Base-by-base conservation (phyloP, 164 flowering plant genomes). In the Vitis cinerea region DNA sequence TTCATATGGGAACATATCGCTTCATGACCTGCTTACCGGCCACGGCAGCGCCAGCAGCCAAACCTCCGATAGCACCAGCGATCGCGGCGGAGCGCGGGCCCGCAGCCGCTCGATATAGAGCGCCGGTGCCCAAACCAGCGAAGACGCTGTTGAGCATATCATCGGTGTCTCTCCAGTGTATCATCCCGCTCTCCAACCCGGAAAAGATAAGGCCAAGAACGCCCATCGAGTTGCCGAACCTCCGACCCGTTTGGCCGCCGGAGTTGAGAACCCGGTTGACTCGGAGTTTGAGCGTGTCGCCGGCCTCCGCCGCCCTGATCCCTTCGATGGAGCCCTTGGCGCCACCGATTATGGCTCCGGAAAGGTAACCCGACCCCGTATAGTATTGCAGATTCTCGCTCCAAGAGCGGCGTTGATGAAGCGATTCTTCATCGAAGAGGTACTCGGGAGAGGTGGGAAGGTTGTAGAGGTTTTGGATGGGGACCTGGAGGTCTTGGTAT, bases 41-140 rank as follows among this genome's bases (percentile, higher is more conserved):
- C 6, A 89, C 89, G 0, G 86, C 89, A 14, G 76, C 72, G 0
- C 85, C 92, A 0, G 88, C 97, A 1, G 85, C 81, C 30, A 89
- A 59, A 9, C 93, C 93, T 6, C 98, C 95, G 16, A 86, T 68
- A 0, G 97, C 97, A 0, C 93, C 92, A 1, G 95, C 95, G 44
- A 91, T 75, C 0, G 87, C 96, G 0, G 98, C 98, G 5, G 94
- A 83, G 50, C 93, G 73, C 15, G 81, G 79, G 29, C 96, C 97
- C 3, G 83, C 60, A 0, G 95, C 91, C 3, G 92, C 92, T 82
- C 72, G 78, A 59, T 85, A 90, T 4, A 91, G 59, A 0, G 86
- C 97, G 10, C 98, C 98, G 0, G 96, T 90, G 16, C 90, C 96
- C 71, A 91, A 67, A 10, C 97, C 98, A 53, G 97, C 98, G n/a